Conservation (phyloP, 2,329 filamentous ascomycete genomes). For the Plenodomus tracheiphilus region DNA sequence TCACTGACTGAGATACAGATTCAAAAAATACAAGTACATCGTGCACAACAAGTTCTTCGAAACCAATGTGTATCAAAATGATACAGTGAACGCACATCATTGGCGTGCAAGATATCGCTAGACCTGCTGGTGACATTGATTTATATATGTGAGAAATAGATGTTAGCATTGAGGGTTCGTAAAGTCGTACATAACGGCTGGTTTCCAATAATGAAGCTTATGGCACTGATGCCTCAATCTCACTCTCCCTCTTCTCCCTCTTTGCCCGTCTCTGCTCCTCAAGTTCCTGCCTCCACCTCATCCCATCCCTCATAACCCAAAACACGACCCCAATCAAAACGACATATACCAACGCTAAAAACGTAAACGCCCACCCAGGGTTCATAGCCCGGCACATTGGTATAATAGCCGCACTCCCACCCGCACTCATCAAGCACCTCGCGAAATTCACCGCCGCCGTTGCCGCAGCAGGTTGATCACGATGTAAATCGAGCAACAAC, state of each 20-base stretch:
- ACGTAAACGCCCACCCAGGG: conserved; percentile 52
- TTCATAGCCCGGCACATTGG: conserved; percentile 49
- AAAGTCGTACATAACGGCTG: neutral
- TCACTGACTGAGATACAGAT: conserved; percentile 34
- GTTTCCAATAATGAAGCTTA: neutral
- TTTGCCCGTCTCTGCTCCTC: conserved; percentile 20
- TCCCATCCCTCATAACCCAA: conserved; percentile 36
- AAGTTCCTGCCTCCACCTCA: conserved; percentile 33
- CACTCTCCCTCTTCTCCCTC: conserved; percentile 1
- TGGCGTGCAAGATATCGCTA: conserved; percentile 51
- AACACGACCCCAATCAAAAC: conserved; percentile 29
- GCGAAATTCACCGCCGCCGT: conserved; percentile 45
- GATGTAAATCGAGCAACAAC: conserved; percentile 50
- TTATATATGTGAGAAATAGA: neutral
- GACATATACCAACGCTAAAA: conserved; percentile 39
- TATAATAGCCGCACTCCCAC: conserved; percentile 43
- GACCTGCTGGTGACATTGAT: conserved; percentile 48
- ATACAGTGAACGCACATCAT: conserved; percentile 51
- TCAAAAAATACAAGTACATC: conserved; percentile 53
- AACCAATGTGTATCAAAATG: conserved; percentile 54
- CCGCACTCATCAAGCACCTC: conserved; percentile 45
- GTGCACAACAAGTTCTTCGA: conserved; percentile 55
- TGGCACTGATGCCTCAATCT: neutral
- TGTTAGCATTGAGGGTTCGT: neutral
- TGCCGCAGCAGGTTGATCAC: conserved; percentile 45